Conservation (phyloP, 352 stramenopile species). For the Thalassiosira mediterranea region DNA sequence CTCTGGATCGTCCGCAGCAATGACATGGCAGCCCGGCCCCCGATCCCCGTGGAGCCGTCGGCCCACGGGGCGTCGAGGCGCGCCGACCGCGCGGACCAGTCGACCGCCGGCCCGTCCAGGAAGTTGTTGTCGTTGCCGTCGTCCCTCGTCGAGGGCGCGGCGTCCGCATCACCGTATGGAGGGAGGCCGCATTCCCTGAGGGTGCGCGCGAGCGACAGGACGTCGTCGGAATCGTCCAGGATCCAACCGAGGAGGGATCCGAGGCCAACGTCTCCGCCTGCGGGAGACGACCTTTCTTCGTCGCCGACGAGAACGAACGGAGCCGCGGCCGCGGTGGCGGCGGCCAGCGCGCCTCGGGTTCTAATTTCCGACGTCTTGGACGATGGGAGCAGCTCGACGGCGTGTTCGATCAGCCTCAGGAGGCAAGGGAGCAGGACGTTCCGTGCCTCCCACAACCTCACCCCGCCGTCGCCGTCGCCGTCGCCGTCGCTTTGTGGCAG, state of each 20-base stretch:
- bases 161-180: slow-evolving; percentile 8
- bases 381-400: slow-evolving; percentile 17
- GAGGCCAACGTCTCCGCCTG: slow-evolving; percentile 34
- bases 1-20: slow-evolving; percentile 30
- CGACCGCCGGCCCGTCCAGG: slow-evolving; percentile 35
- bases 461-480: no score
- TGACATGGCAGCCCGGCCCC: slow-evolving; percentile 10
- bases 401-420: slow-evolving; percentile 32
- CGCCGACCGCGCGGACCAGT: slow-evolving; percentile 30
- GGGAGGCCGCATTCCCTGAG: slow-evolving; percentile 15
- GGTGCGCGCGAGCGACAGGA: slow-evolving; percentile 35
- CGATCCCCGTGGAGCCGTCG: slow-evolving; percentile 32
- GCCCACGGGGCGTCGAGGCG: slow-evolving; percentile 38
- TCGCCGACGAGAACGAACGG: slow-evolving; percentile 53
- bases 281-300: slow-evolving; percentile 37
- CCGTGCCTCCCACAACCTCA: slow-evolving; percentile 30
- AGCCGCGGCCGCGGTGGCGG: slow-evolving; percentile 27
- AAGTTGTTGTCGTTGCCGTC: slow-evolving; percentile 24
- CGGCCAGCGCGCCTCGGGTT: slow-evolving; percentile 20
- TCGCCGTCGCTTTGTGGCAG: slow-evolving; percentile 30
- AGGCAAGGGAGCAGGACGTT: slow-evolving; percentile 41
- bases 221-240: neutral
- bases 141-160: no score
- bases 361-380: neutral
- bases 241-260: slow-evolving; percentile 43